A percentile compares a stretch with the other conserved stretches of the same genome.
Conservation (phyloP, 2,329 filamentous ascomycete genomes). For the Ceratocystis papillata region DNA sequence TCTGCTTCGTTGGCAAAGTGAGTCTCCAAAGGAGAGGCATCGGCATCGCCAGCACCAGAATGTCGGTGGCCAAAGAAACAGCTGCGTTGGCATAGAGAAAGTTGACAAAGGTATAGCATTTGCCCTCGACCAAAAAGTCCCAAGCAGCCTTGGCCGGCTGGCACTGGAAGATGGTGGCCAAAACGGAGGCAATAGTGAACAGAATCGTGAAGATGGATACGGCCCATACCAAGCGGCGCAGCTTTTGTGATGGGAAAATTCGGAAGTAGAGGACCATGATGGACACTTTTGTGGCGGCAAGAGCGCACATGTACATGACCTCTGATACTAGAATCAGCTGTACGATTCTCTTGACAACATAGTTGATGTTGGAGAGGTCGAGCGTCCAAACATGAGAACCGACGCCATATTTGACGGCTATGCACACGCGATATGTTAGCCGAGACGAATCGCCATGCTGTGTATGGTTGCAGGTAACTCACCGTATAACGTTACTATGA, state of each 20-base stretch:
- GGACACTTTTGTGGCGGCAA: constrained; percentile 31
- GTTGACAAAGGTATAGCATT: constrained; percentile 29
- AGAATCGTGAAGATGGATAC: constrained; percentile 27
- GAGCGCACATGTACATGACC: constrained; percentile 30
- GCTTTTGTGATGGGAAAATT: constrained; percentile 29
- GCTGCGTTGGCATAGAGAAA: constrained; percentile 29
- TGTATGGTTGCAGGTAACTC: background rate
- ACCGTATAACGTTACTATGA: constrained; percentile 13
- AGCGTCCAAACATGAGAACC: constrained; percentile 21
- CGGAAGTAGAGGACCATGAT: constrained; percentile 32
- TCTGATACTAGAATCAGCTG: constrained; percentile 29
- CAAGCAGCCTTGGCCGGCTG: constrained; percentile 28
- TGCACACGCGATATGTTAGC: constrained; percentile 12
- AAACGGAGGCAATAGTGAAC: constrained; percentile 28
- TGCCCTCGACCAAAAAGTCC: constrained; percentile 26
- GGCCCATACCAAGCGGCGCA: constrained; percentile 29
- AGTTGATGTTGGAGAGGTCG: constrained; percentile 13
- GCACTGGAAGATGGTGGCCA: constrained; percentile 29
- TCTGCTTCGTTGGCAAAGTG: constrained; percentile 28
- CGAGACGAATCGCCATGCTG: no score
- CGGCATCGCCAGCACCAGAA: constrained; percentile 29
- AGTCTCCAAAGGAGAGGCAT: constrained; percentile 30
- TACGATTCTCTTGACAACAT: constrained; percentile 15
- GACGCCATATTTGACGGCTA: constrained; percentile 21
- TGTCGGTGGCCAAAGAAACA: constrained; percentile 29